Conservation (phyloP, 2,329 filamentous ascomycete species). For the Fusarium tupiense region DNA sequence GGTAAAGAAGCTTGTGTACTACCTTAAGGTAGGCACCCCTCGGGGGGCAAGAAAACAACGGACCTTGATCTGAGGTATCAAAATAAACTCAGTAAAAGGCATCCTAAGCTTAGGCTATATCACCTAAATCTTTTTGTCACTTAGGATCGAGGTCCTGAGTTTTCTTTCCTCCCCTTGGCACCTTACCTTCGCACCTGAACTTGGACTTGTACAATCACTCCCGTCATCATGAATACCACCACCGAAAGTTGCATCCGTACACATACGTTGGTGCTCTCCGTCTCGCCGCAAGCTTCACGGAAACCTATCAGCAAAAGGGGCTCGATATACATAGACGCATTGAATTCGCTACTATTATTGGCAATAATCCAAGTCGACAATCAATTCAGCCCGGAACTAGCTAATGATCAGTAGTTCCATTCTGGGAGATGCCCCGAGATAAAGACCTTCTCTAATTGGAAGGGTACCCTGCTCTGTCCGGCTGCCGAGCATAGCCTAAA, state of each 20-base stretch:
- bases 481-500: constrained; percentile 15
- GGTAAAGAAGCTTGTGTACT: background rate
- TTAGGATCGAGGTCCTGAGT: no score
- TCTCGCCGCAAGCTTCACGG: background rate
- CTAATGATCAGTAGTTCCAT: constrained; percentile 1
- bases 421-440: constrained; percentile 1
- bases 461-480: constrained; percentile 13
- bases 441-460: constrained; percentile 24
- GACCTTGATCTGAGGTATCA: no score
- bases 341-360: background rate
- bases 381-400: background rate
- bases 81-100: no score
- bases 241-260: background rate
- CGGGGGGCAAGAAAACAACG: no score
- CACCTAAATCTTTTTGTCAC: no score
- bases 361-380: constrained; percentile 2
- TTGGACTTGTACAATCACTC: background rate
- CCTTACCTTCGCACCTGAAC: background rate
- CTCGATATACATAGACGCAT: background rate
- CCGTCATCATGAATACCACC: background rate
- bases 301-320: constrained; percentile 1
- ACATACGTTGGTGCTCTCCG: background rate
- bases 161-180: no score
- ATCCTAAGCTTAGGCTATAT: no score
- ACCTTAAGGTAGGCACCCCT: no score